Base-by-base conservation (phyloP, 2,329 filamentous ascomycete genomes). In the Taxawa tesnikishii region DNA sequence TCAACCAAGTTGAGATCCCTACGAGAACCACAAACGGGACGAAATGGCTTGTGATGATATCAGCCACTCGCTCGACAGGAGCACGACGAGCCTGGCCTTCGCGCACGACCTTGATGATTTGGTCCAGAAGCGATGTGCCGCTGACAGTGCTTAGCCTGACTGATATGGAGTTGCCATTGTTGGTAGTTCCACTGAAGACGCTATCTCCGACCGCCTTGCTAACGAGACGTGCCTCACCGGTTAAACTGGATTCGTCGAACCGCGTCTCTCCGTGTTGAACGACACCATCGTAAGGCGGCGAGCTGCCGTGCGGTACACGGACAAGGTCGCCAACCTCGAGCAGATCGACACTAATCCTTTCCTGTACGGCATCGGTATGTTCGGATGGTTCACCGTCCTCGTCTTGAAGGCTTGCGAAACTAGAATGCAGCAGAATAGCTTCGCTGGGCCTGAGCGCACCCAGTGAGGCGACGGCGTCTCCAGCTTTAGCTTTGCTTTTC, bases 171-270 rank as follows among this genome's bases (percentile, higher is more conserved):
- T 65, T 53, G 5, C 66, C 75, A 47, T 79, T 78, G 56, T 87
- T 87, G 49, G 85, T 65, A 0, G 82, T 85, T 11, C 81, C 81
- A 1, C 79, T 73, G 44, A 69, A 85, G 3, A 85, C 74, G 11
- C 63, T 59, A 37, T 83, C 79, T 3, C 74, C 76, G 2, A 59
- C 44, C 0, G 31, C 39, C 56, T 87, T 87, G 46, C 65, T 67
- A 34, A 85, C 70, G 1, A 69, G 69, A 5, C 69, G 67, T 10
- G 80, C 80, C 55, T 87, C 81, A 32, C 81, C 81, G 2, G 88
- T 94, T 38, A 96, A 64, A 39, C 84, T 92, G 8, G 84, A 87
- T 53, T 96, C 88, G 48, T 94, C 84, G 47, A 94, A 94, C 30
- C 63, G 54, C 68, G 73, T 66, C 3, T 73, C 76, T 2, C 58